Evolutionary conservation across 2,329 filamentous ascomycete genomes (phyloP), one percentile per base, ranked within the genome.

Genomic region (Scortechinia acanthostroma): DNA sequence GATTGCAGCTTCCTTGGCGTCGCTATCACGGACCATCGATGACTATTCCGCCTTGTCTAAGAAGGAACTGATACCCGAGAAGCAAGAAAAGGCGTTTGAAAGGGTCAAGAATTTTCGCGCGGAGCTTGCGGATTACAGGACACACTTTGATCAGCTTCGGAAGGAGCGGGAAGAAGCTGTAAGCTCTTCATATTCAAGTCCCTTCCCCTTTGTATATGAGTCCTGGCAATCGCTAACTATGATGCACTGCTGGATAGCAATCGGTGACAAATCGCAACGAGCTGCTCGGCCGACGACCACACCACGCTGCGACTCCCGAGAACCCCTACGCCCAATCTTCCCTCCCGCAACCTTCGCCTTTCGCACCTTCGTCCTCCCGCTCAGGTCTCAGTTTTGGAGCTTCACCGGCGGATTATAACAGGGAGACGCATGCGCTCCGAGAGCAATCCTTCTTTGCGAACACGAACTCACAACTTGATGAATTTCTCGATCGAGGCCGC

Each of bases 41-140:
- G 81, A 86, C 59, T 86, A 86, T 60, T 74, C 76, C 47, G 73
- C 74, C 37, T 69, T 80, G 40, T 76, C 82, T 4, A 77, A 80
- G 54, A 75, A 79, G 54, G 81, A 86, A 56, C 69, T 83, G 22
- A 79, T 83, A 23, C 71, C 76, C 2, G 77, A 76, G 33, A 86
- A 85, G 58, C 78, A 83, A 52, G 72, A 81, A 48, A 84, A 85
- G 55, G 81, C 81, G 3, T 69, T 73, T 46, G 80, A 83, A 53
- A 68, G 81, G 40, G 65, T 84, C 15, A 79, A 80, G 58, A 82
- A 72, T 52, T 86, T 86, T 57, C 70, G 77, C 30, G 57, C 62
- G 22, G 80, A 85, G 51, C 66, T 85, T 13, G 60, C 71, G 17
- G 80, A 84, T 42, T 83, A 81, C 52, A 66, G 77, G 22, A 64